Evolutionary conservation across 1,284 basidiomycete species (phyloP).

Genomic region (Heterobasidion annosum): DNA sequence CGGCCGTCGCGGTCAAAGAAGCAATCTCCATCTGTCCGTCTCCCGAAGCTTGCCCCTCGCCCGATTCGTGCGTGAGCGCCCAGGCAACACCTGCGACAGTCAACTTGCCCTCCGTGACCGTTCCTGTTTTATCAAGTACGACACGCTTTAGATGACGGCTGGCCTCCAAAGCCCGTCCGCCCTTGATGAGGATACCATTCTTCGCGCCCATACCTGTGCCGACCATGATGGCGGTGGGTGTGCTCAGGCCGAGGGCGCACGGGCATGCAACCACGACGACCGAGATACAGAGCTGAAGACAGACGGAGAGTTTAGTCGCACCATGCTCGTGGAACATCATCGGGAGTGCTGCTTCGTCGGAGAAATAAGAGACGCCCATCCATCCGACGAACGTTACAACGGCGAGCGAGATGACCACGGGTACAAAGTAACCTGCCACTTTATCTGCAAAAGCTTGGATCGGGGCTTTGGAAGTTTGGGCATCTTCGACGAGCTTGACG

Average conservation of each 20-base stretch:
- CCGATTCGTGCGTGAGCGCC: slow-evolving; percentile 43
- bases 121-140: slow-evolving; percentile 97
- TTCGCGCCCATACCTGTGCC: slow-evolving; percentile 96
- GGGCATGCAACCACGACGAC: slow-evolving; percentile 99
- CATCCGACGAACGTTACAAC: slow-evolving; percentile 78
- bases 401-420: slow-evolving; percentile 81
- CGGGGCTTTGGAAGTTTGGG: slow-evolving; percentile 96
- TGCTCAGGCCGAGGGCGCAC: slow-evolving; percentile 92
- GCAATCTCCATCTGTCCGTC: slow-evolving; percentile 19
- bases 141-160: slow-evolving; percentile 77
- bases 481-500: slow-evolving; percentile 94
- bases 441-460: slow-evolving; percentile 96
- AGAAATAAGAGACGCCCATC: slow-evolving; percentile 70
- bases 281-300: slow-evolving; percentile 95
- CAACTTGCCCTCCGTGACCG: slow-evolving; percentile 85
- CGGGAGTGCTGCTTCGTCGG: slow-evolving; percentile 60
- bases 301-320: slow-evolving; percentile 82
- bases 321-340: slow-evolving; percentile 80
- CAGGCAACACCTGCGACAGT: slow-evolving; percentile 70
- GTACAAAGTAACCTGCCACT: slow-evolving; percentile 94
- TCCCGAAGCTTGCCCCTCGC: slow-evolving; percentile 28
- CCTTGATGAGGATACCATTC: slow-evolving; percentile 98
- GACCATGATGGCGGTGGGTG: slow-evolving; percentile 99
- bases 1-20: slow-evolving; percentile 40
- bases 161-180: slow-evolving; percentile 89